Evolutionary conservation across 345 rosid genomes (phyloP).

Genomic region (Cardamine chenopodiifolia): DNA sequence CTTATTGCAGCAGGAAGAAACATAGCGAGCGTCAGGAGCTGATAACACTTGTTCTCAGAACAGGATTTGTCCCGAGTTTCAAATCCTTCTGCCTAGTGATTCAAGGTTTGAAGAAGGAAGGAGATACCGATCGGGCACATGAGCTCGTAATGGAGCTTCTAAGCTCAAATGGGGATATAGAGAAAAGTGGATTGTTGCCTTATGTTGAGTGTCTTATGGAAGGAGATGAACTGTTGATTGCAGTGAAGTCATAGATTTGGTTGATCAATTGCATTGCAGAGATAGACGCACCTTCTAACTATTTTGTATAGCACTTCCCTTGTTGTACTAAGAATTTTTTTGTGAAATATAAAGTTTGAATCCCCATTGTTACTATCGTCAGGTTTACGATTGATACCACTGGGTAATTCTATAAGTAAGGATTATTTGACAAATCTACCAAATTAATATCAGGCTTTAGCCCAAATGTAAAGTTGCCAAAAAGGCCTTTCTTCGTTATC

Average conservation of each 20-base stretch:
- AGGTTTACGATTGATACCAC: no score
- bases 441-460: background rate
- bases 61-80: conserved; percentile 50
- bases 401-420: no score
- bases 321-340: no score
- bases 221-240: conserved; percentile 40
- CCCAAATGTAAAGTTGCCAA: background rate
- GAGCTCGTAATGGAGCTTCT: conserved; percentile 49
- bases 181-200: conserved; percentile 33
- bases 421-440: background rate
- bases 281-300: conserved; percentile 27
- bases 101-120: conserved; percentile 45
- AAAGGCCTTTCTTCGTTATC: conserved; percentile 4
- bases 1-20: conserved; percentile 42
- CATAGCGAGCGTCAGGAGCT: conserved; percentile 41
- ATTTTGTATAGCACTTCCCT: conserved; percentile 18
- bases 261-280: conserved; percentile 33
- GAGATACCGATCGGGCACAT: conserved; percentile 40
- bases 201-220: conserved; percentile 48
- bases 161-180: conserved; percentile 41
- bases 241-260: conserved; percentile 34
- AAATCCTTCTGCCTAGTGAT: conserved; percentile 47
- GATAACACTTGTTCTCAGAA: conserved; percentile 36
- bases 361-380: no score
- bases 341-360: background rate